Evolutionary conservation across 768 basidiomycete genomes (phyloP).

Genomic region (Exidia glandulosa): DNA sequence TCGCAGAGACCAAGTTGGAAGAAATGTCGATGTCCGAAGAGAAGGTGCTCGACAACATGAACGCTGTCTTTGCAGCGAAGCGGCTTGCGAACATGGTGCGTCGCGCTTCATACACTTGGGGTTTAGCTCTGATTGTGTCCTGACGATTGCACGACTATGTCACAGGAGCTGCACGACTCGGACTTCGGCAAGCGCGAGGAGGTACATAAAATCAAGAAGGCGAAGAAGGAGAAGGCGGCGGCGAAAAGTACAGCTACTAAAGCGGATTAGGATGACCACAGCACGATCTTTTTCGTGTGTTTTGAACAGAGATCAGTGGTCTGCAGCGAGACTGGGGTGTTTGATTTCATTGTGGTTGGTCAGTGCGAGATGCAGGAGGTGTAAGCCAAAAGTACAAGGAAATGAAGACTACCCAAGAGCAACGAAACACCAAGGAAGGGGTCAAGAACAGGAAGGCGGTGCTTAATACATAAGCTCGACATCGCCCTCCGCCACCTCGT

Average conservation of each 20-base stretch:
- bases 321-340: background rate
- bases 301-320: background rate
- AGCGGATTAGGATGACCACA: background rate
- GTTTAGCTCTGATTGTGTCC: background rate
- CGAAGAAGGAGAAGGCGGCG: slow-evolving; percentile 1
- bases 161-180: slow-evolving; percentile 76
- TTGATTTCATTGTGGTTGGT: background rate
- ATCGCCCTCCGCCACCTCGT: slow-evolving; percentile 77
- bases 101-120: background rate
- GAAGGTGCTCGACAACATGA: slow-evolving; percentile 73
- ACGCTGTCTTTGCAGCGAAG: slow-evolving; percentile 85
- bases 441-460: background rate
- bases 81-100: slow-evolving; percentile 87
- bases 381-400: background rate
- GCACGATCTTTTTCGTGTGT: background rate
- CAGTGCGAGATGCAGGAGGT: background rate
- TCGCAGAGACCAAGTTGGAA: slow-evolving; percentile 57
- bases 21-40: slow-evolving; percentile 72
- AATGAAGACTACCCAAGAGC: background rate
- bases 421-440: background rate
- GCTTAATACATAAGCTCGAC: slow-evolving; percentile 28
- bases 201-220: slow-evolving; percentile 57
- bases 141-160: background rate
- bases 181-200: slow-evolving; percentile 84
- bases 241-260: too few species aligned